A percentile compares a stretch with the other conserved stretches of the same genome.
These are phyloP conservation scores for Podila verticillata DNA, from an alignment of 192 early-diverging fungal species.

Conservation along the genomic window DNA sequence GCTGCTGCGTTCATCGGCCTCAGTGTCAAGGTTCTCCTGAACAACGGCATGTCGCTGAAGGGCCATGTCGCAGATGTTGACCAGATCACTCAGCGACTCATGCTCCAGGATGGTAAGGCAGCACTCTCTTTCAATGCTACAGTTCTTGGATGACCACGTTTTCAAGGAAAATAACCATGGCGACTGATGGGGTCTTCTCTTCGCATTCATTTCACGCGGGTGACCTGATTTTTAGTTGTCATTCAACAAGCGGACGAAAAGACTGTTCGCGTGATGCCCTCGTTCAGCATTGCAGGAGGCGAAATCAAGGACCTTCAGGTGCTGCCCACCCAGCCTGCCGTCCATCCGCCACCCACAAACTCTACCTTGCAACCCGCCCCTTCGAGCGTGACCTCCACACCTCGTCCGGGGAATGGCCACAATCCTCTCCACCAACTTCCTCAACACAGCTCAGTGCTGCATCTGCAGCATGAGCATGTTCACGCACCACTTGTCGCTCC, in stretches of 20 bases:
- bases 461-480: conserved; percentile 19
- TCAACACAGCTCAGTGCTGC: conserved; percentile 2
- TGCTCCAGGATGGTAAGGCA: conserved; percentile 65
- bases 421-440: conserved; percentile 1
- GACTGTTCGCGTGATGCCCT: conserved; percentile 38
- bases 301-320: conserved; percentile 76
- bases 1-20: conserved; percentile 66
- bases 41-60: conserved; percentile 60
- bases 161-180: not conserved
- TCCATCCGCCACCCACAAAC: conserved; percentile 10
- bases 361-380: conserved; percentile 6
- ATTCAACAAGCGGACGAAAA: conserved; percentile 50
- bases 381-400: conserved; percentile 15
- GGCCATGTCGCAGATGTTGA: conserved; percentile 72
- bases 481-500: conserved; percentile 22
- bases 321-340: conserved; percentile 40
- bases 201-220: not conserved
- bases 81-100: conserved; percentile 66
- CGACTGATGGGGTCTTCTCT: not conserved
- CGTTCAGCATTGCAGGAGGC: conserved; percentile 65
- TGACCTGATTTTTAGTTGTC: conserved; percentile 15
- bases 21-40: conserved; percentile 61
- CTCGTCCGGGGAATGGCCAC: conserved; percentile 11
- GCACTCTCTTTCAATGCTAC: not conserved
- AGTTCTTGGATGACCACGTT: not conserved